Evolutionary conservation across 1,284 basidiomycete genomes (phyloP), one percentile per base, ranked within the genome.

Genomic region (Austroboletus rostrupii): DNA sequence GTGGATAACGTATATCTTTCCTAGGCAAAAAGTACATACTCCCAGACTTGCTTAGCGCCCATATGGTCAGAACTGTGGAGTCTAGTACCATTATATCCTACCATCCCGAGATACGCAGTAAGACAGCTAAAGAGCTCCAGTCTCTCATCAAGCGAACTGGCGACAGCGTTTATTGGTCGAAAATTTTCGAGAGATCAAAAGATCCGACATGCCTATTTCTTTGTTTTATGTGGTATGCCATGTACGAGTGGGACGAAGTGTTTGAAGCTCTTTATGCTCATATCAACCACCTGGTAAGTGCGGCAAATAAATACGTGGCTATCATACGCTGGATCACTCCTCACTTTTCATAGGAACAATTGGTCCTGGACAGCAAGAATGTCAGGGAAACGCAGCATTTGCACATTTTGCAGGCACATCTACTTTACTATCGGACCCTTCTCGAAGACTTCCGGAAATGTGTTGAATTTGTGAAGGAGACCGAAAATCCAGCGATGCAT

Each of bases 241-340:
- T 81, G 42, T 81, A 81, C 54, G 68, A 78, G 1, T 81, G 79
- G 79, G 79, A 81, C 48, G 78, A 81, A 57, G 66, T 75, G 4
- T 61, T 79, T 33, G 77, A 80, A 56, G 53, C 58, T 8, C 57
- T 81, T 31, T 75, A 75, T 49, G 53, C 59, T 7, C 74, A 81
- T 55, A 71, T 81, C 16, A 70, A 68, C 44, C 55, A 51, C n/a
- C 54, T 79, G 55, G 78, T 71, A 45, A 40, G 69, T 59, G n/a
- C 8, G 13, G 5, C 21, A 17, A 17, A 1, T 32, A 3, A 6
- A n/a, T 8, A 38, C 8, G 4, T n/a, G 3, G 13, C 2, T 6
- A 38, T 8, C 13, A 20, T 14, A 23, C 14, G 13, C 36, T 46
- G 1, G 33, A 17, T n/a, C 33, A 50, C 38, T 9, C 13, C 23